Conservation (phyloP, 2,329 filamentous ascomycete species). For the Metarhizium guizhouense region DNA sequence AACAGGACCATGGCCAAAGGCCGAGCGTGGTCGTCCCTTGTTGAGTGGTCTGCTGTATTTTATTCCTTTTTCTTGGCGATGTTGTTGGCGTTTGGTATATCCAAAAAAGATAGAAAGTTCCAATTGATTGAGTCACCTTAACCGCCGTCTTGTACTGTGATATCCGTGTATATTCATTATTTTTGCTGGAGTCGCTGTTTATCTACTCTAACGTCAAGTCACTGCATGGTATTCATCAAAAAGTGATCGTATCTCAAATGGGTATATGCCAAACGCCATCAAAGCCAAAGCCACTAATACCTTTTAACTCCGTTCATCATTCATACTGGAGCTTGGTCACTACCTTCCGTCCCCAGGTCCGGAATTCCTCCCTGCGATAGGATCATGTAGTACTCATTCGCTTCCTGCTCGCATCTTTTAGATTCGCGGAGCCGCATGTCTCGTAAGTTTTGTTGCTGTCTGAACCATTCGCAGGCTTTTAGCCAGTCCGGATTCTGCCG, state of each 20-base stretch:
- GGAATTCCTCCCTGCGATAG: neutral
- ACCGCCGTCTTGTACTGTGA: neutral
- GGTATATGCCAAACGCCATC: slow-evolving; percentile 2
- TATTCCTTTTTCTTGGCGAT: neutral
- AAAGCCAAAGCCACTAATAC: neutral
- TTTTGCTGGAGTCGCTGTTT: neutral
- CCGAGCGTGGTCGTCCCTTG: neutral
- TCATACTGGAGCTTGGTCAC: neutral
- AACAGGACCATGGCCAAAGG: neutral
- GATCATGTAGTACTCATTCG: slow-evolving; percentile 10
- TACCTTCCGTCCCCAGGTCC: neutral
- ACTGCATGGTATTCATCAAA: neutral
- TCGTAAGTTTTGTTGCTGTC: slow-evolving; percentile 13
- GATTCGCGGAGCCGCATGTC: slow-evolving; percentile 6
- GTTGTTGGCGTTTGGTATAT: neutral
- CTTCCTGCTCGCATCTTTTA: slow-evolving; percentile 13
- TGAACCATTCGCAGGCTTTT: slow-evolving; percentile 28
- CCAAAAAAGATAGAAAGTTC: neutral
- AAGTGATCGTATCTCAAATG: neutral
- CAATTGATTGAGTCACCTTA: neutral
- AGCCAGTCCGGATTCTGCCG: slow-evolving; percentile 35
- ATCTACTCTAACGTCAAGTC: neutral
- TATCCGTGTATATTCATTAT: neutral
- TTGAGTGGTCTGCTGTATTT: neutral
- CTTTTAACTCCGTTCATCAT: neutral